Conservation (phyloP, 208 protist species). For the Trypanosoma platydactyli region DNA sequence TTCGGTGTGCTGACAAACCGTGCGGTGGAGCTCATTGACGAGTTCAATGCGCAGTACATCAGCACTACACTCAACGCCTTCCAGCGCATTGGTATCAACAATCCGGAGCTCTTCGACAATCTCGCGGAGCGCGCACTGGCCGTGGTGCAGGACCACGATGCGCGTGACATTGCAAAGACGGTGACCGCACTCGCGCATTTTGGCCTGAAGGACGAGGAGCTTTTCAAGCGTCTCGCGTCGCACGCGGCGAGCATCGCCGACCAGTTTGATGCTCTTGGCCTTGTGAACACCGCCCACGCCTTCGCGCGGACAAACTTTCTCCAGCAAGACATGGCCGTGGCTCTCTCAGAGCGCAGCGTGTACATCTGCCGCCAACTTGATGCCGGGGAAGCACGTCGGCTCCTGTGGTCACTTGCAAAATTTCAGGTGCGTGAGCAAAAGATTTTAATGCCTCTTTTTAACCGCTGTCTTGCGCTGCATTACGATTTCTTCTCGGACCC, state of each 20-base stretch:
- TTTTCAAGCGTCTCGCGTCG: slow-evolving; percentile 87
- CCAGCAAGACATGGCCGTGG: slow-evolving; percentile 88
- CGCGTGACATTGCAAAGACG: slow-evolving; percentile 77
- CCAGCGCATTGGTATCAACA: slow-evolving; percentile 92
- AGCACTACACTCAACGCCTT: slow-evolving; percentile 87
- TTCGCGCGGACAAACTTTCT: slow-evolving; percentile 89
- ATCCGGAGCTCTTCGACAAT: slow-evolving; percentile 92
- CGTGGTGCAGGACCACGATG: slow-evolving; percentile 90
- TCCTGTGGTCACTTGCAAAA: slow-evolving; percentile 89
- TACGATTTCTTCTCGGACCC: slow-evolving; percentile 90
- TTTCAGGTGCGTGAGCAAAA: slow-evolving; percentile 86
- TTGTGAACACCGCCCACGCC: slow-evolving; percentile 89
- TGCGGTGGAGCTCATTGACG: slow-evolving; percentile 91
- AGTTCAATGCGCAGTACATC: slow-evolving; percentile 92
- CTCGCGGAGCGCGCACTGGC: slow-evolving; percentile 87
- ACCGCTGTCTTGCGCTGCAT: slow-evolving; percentile 87
- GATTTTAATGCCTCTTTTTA: slow-evolving; percentile 82
- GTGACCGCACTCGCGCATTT: slow-evolving; percentile 90
- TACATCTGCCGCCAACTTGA: slow-evolving; percentile 84
- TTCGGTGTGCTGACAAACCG: slow-evolving; percentile 93
- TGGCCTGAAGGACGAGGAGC: slow-evolving; percentile 90
- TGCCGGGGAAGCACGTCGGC: slow-evolving; percentile 70
- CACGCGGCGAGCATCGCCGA: slow-evolving; percentile 87
- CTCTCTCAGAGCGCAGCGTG: slow-evolving; percentile 83
- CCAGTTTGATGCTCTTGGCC: slow-evolving; percentile 73